Percentiles rank a stretch among this genome's conserved stretches.
Evolutionary conservation across 2,329 filamentous ascomycete species (phyloP).

Genomic region (Massarina eburnea): DNA sequence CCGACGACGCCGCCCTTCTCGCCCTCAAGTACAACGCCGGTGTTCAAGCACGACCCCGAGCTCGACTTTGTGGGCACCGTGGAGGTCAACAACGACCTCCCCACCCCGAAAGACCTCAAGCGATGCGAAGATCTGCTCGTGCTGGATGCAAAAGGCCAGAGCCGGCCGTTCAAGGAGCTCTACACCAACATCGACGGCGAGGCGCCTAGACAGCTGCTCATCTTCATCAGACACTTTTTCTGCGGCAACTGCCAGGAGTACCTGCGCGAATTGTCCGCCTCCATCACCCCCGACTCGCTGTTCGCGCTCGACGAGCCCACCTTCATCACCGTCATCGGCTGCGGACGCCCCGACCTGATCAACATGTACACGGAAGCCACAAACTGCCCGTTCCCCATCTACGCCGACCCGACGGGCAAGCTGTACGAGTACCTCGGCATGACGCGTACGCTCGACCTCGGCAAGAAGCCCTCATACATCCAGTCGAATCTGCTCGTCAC

Average conservation of each 20-base stretch:
- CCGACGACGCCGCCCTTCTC: slow-evolving; percentile 33
- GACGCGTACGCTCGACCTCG: slow-evolving; percentile 64
- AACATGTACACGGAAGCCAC: slow-evolving; percentile 65
- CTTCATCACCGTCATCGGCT: slow-evolving; percentile 70
- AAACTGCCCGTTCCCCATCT: slow-evolving; percentile 71
- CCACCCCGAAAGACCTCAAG: slow-evolving; percentile 32
- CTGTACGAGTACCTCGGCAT: slow-evolving; percentile 71
- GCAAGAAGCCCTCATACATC: slow-evolving; percentile 67
- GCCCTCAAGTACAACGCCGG: slow-evolving; percentile 34
- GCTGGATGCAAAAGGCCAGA: slow-evolving; percentile 39
- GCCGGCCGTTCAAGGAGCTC: slow-evolving; percentile 40
- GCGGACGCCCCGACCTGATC: slow-evolving; percentile 69
- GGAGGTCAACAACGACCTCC: slow-evolving; percentile 41
- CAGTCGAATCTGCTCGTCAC: slow-evolving; percentile 51
- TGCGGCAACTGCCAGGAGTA: slow-evolving; percentile 80
- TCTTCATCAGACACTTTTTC: slow-evolving; percentile 80
- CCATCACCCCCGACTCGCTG: slow-evolving; percentile 52
- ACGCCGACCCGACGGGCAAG: slow-evolving; percentile 69
- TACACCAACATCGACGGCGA: slow-evolving; percentile 34
- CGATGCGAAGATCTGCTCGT: slow-evolving; percentile 36
- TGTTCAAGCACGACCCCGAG: slow-evolving; percentile 29
- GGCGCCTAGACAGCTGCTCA: slow-evolving; percentile 60
- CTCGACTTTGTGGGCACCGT: slow-evolving; percentile 37
- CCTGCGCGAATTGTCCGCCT: slow-evolving; percentile 62
- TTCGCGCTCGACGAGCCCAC: slow-evolving; percentile 56